Percentiles rank a stretch among this genome's conserved stretches.
These are phyloP conservation scores for Globisporangium alternatum DNA, from an alignment of 352 stramenopile species.

Conservation along the genomic window DNA sequence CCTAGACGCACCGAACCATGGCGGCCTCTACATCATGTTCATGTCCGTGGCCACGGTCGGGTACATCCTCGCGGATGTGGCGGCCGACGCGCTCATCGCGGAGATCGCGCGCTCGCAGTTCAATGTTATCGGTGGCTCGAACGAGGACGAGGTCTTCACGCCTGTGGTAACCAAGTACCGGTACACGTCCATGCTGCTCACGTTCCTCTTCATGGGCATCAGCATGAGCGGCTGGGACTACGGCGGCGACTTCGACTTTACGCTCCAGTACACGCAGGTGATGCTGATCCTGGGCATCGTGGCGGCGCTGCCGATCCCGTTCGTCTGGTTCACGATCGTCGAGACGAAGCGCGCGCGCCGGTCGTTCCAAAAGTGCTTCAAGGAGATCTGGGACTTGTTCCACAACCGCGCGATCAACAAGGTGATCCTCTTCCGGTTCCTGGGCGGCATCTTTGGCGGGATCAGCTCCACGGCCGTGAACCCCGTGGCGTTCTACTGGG, in stretches of 20 bases:
- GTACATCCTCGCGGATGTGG: slow-evolving; percentile 77
- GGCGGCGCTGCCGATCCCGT: slow-evolving; percentile 31
- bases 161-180: slow-evolving; percentile 35
- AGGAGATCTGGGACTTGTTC: slow-evolving; percentile 35
- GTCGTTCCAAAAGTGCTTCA: slow-evolving; percentile 24
- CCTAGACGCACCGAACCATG: slow-evolving; percentile 32
- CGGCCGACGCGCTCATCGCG: slow-evolving; percentile 54
- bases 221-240: slow-evolving; percentile 58
- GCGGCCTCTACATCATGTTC: slow-evolving; percentile 50
- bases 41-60: slow-evolving; percentile 71
- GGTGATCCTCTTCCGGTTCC: slow-evolving; percentile 41
- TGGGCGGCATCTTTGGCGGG: slow-evolving; percentile 33
- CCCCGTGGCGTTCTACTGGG: slow-evolving; percentile 49
- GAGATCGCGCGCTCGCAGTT: slow-evolving; percentile 32
- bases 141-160: slow-evolving; percentile 27
- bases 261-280: slow-evolving; percentile 42
- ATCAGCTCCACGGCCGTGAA: slow-evolving; percentile 40
- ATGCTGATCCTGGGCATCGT: slow-evolving; percentile 39
- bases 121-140: not conserved
- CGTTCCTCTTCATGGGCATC: slow-evolving; percentile 58
- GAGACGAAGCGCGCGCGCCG: slow-evolving; percentile 14
- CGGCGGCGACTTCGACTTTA: slow-evolving; percentile 54
- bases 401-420: slow-evolving; percentile 34
- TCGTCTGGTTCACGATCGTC: slow-evolving; percentile 27
- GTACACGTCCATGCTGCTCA: slow-evolving; percentile 30